Evolutionary conservation across 495 filamentous ascomycete species (phyloP), one percentile per base, ranked within the genome.

Genomic region (Xylaria venustula): DNA sequence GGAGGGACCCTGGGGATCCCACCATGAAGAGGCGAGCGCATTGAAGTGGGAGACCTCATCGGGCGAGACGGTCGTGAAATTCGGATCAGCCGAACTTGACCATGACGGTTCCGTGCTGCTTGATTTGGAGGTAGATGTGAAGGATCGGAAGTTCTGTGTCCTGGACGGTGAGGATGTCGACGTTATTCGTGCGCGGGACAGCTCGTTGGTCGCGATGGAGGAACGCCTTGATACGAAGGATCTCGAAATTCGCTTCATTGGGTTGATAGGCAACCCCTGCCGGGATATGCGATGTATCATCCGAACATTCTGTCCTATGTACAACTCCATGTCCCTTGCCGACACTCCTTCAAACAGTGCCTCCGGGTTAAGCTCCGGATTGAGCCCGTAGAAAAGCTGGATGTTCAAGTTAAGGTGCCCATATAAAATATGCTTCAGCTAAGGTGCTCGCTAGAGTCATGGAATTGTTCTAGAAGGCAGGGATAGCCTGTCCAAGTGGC

Each of bases 11-110:
- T 95, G 87, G 2, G 94, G 90, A 75, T 98, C 95, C 94, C 94
- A 98, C 94, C 94, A 98, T 67, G 86, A 87, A 66, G 88, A 90
- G 68, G 95, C 94, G 61, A 98, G 91, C 62, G 86, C 83, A 67
- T 91, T 90, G 83, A 98, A 98, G 78, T 98, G 94, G 41, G 90
- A 88, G 60, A 98, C 81, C 79, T 98, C 94, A 68, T 85, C 81
- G 52, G 88, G 83, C 70, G 92, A 92, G 74, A 98, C 89, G 66
- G 89, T 87, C 28, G 87, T 87, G 60, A 83, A 79, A 30, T 69
- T 37, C 28, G 72, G 23, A 30, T 71, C 64, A 32, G 62, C 19
- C 28, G 65, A 55, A 28, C 40, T 42, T 11, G 57, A 23, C 5
- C 28, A 48, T 7, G 66, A 55, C 17, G 65, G 17, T 12, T 74